Conservation (phyloP, 495 filamentous ascomycete genomes). For the Geoglossum glabrum region DNA sequence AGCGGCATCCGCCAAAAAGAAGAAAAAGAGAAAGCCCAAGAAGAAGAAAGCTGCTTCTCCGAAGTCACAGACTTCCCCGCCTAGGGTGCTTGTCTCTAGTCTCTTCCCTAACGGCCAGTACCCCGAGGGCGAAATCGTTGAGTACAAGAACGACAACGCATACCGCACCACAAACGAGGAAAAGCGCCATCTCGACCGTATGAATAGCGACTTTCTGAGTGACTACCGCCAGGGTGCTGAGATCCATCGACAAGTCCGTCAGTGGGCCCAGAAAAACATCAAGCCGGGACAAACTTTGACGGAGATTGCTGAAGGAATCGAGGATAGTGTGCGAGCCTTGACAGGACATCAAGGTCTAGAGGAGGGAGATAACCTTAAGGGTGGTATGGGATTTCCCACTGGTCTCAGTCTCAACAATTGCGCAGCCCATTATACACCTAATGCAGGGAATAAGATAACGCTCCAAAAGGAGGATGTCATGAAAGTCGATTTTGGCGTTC, state of each 20-base stretch:
- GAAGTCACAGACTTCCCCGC: constrained; percentile 57
- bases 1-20: constrained; percentile 25
- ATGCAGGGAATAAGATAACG: constrained; percentile 73
- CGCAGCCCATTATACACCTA: constrained; percentile 78
- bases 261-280: constrained; percentile 60
- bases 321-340: constrained; percentile 62
- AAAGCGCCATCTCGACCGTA: constrained; percentile 64
- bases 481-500: constrained; percentile 86
- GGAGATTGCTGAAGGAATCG: constrained; percentile 70
- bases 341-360: constrained; percentile 59
- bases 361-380: constrained; percentile 56
- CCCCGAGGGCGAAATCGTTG: constrained; percentile 63
- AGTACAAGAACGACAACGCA: constrained; percentile 53
- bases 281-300: constrained; percentile 66
- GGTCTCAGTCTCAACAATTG: constrained; percentile 75
- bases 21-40: constrained; percentile 49
- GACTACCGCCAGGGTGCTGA: constrained; percentile 82
- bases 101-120: constrained; percentile 59
- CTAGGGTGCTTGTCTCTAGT: constrained; percentile 50
- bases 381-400: constrained; percentile 77
- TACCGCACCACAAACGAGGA: constrained; percentile 75
- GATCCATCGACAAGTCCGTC: constrained; percentile 71
- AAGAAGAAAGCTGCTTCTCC: constrained; percentile 34
- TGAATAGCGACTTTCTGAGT: constrained; percentile 64
- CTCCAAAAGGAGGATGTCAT: constrained; percentile 69